Evolutionary conservation across 1,284 basidiomycete genomes (phyloP).

Genomic region (Moesziomyces sp.): DNA sequence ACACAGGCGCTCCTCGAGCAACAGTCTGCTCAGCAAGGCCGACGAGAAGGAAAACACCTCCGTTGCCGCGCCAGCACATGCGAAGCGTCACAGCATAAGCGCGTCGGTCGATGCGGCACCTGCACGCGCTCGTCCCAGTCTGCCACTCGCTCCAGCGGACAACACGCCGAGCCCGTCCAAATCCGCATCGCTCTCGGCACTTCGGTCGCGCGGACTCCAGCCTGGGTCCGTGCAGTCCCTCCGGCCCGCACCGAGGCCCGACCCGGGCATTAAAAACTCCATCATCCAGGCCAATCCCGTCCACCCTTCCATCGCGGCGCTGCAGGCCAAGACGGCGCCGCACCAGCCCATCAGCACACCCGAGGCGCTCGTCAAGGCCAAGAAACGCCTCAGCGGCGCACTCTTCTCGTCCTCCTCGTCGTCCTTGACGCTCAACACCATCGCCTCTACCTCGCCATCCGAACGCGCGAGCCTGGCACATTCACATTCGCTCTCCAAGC

Average conservation of each 20-base stretch:
- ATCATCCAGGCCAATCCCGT: conserved; percentile 37
- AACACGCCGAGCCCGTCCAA: conserved; percentile 9
- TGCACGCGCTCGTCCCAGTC: conserved; percentile 17
- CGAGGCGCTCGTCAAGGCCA: conserved; percentile 40
- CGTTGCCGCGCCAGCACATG: neutral
- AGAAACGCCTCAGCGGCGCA: conserved; percentile 30
- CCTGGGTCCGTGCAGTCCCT: conserved; percentile 3
- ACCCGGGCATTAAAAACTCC: conserved; percentile 34
- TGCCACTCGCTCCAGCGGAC: conserved; percentile 23
- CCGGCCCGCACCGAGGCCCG: conserved; percentile 1
- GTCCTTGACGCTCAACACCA: conserved; percentile 5
- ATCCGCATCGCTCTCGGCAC: conserved; percentile 15
- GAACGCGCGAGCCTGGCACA: conserved; percentile 11
- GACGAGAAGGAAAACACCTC: conserved; percentile 33
- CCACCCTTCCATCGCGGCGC: conserved; percentile 29
- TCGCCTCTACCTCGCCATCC: conserved; percentile 1
- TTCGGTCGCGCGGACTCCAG: conserved; percentile 18
- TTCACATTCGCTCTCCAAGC: conserved; percentile 8
- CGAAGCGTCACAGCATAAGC: conserved; percentile 19
- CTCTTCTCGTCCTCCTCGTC: conserved; percentile 26
- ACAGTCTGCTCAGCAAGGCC: neutral
- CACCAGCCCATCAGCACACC: conserved; percentile 47
- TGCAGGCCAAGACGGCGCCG: conserved; percentile 18
- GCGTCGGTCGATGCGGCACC: neutral
- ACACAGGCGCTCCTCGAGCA: conserved; percentile 13